Percentiles rank a stretch among this genome's conserved stretches.
These are phyloP conservation scores for Monosporascus sp. DNA, from an alignment of 2,329 filamentous ascomycete species.

Conservation along the genomic window DNA sequence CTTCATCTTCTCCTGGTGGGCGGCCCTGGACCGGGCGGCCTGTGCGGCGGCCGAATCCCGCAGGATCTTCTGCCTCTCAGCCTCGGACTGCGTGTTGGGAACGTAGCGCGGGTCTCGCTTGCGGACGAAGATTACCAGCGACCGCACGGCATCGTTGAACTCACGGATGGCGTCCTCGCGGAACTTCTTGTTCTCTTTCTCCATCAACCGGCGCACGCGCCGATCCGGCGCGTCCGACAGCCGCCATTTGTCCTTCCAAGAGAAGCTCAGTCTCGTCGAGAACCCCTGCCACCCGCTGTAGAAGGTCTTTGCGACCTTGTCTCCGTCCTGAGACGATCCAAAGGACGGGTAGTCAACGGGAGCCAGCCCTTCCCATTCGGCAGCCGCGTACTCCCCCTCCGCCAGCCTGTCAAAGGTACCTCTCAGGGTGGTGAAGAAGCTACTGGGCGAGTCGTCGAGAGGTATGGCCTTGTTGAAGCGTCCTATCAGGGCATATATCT, in stretches of 20 bases:
- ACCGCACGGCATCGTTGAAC: constrained; percentile 88
- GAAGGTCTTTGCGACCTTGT: constrained; percentile 72
- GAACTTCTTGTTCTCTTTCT: constrained; percentile 86
- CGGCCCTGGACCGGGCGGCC: constrained; percentile 74
- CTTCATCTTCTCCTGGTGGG: constrained; percentile 68
- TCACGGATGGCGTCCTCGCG: constrained; percentile 78
- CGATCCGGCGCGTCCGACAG: constrained; percentile 84
- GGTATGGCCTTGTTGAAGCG: constrained; percentile 74
- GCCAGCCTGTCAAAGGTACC: constrained; percentile 76
- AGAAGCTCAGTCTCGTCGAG: constrained; percentile 76
- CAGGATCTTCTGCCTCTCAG: constrained; percentile 71
- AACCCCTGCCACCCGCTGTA: constrained; percentile 79
- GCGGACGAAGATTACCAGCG: constrained; percentile 79
- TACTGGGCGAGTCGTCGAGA: constrained; percentile 71
- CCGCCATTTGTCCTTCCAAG: constrained; percentile 83
- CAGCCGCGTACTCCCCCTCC: constrained; percentile 71
- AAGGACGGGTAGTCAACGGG: constrained; percentile 72
- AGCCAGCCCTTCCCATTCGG: constrained; percentile 59
- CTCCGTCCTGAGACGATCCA: constrained; percentile 66
- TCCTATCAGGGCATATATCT: constrained; percentile 72
- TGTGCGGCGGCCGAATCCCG: constrained; percentile 78
- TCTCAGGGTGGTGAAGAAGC: constrained; percentile 78
- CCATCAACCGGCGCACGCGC: constrained; percentile 75
- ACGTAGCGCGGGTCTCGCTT: constrained; percentile 87
- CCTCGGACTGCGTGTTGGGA: constrained; percentile 69